Percentiles rank a stretch among this genome's conserved stretches.
phyloP scores from a whole-genome alignment of 306 rosid genomes.

The Vachellia pachyceras region DNA sequence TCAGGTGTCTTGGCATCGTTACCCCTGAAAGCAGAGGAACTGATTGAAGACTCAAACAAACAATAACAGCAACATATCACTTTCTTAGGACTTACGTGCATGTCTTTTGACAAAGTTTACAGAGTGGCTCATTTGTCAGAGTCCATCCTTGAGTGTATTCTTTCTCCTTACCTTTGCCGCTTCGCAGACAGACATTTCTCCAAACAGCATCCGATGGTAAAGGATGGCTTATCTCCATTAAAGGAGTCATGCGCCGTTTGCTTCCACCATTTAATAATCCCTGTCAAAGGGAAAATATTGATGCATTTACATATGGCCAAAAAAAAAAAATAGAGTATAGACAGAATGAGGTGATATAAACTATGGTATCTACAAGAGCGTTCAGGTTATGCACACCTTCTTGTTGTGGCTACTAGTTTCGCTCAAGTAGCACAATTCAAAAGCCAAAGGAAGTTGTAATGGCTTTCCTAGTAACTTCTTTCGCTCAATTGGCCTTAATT shows the following conservation, averaged over 20 bases:
- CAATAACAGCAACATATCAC: slow-evolving; percentile 27
- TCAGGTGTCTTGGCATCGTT: slow-evolving; percentile 78
- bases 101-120: slow-evolving; percentile 88
- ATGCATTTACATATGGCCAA: neutral
- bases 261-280: slow-evolving; percentile 91
- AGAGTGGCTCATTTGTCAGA: slow-evolving; percentile 75
- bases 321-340: neutral
- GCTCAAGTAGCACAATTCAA: slow-evolving; percentile 77
- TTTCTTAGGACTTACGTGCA: slow-evolving; percentile 69
- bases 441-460: slow-evolving; percentile 81
- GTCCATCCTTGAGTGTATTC: slow-evolving; percentile 92
- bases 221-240: slow-evolving; percentile 74
- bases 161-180: slow-evolving; percentile 78
- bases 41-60: slow-evolving; percentile 30
- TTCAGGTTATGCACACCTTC: slow-evolving; percentile 54
- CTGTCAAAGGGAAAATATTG: slow-evolving; percentile 43
- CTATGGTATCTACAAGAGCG: slow-evolving; percentile 24
- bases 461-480: slow-evolving; percentile 83
- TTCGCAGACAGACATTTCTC: slow-evolving; percentile 67
- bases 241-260: slow-evolving; percentile 80
- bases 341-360: slow-evolving; percentile 7
- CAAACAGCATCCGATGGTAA: slow-evolving; percentile 85
- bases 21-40: slow-evolving; percentile 66
- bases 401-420: slow-evolving; percentile 79
- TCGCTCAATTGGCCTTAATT: slow-evolving; percentile 77